These are phyloP conservation scores for Mycena filopes DNA, from an alignment of 768 basidiomycete species.

Conservation along the genomic window DNA sequence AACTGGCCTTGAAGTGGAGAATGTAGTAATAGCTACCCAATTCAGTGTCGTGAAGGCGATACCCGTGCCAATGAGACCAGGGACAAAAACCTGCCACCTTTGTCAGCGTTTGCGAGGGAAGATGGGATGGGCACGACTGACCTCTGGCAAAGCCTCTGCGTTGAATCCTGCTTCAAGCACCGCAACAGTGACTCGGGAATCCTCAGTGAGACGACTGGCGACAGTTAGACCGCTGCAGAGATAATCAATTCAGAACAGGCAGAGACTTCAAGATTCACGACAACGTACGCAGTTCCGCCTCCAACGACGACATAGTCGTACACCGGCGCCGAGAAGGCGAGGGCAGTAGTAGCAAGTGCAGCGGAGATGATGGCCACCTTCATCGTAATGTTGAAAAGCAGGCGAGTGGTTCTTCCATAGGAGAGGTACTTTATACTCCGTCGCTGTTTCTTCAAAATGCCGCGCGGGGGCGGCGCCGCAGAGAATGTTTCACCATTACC, in stretches of 20 bases:
- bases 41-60: constrained; percentile 52
- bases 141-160: constrained; percentile 48
- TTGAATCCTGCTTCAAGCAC: constrained; percentile 53
- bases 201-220: constrained; percentile 48
- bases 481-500: no score
- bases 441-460: no score
- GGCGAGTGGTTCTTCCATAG: background rate
- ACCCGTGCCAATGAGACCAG: constrained; percentile 43
- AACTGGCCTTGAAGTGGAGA: no score
- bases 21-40: constrained; percentile 48
- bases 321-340: background rate
- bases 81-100: constrained; percentile 45
- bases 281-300: constrained; percentile 45
- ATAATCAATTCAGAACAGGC: background rate
- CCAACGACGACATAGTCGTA: constrained; percentile 48
- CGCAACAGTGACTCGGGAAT: constrained; percentile 40
- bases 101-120: background rate
- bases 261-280: no score
- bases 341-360: background rate
- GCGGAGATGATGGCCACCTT: background rate
- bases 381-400: background rate
- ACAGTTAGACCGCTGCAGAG: constrained; percentile 44
- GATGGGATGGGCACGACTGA: constrained; percentile 22
- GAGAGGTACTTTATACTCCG: no score
- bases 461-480: no score